These are phyloP conservation scores for Nicotiana sylvestris DNA, from an alignment of 257 asterid species.

Conservation along the genomic window DNA sequence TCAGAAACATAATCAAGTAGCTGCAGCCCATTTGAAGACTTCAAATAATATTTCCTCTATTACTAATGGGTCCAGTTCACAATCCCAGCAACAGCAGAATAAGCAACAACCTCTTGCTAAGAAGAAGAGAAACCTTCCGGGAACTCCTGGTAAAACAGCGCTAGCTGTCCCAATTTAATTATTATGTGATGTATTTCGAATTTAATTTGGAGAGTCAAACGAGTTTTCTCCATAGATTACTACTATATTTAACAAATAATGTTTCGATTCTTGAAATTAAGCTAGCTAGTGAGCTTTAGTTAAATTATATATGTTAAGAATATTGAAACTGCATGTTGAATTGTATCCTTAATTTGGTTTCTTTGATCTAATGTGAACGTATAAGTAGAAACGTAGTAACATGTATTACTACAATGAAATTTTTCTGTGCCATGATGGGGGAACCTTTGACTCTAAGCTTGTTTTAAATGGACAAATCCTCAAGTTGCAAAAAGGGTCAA, in stretches of 20 bases:
- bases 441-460: not conserved
- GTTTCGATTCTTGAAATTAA: not conserved
- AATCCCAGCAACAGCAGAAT: slow-evolving; percentile 20
- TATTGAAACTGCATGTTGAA: not conserved
- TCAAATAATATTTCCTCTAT: slow-evolving; percentile 12
- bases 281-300: not conserved
- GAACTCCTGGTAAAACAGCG: slow-evolving; percentile 34
- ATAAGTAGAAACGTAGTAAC: not conserved
- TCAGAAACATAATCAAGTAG: slow-evolving; percentile 12
- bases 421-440: not conserved
- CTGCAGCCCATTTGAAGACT: not conserved
- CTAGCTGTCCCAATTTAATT: not conserved
- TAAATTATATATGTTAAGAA: not conserved
- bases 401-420: no score
- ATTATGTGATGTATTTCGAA: no score
- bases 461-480: not conserved
- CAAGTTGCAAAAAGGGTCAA: slow-evolving; percentile 32
- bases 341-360: not conserved
- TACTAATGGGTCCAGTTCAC: slow-evolving; percentile 33
- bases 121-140: slow-evolving; percentile 46
- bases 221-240: no score
- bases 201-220: no score
- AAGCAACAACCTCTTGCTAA: slow-evolving; percentile 21
- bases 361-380: not conserved
- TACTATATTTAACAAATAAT: not conserved